Percentiles rank a stretch among this genome's conserved stretches.
phyloP scores from a whole-genome alignment of 208 protist genomes.

The Leishmania lainsoni region DNA sequence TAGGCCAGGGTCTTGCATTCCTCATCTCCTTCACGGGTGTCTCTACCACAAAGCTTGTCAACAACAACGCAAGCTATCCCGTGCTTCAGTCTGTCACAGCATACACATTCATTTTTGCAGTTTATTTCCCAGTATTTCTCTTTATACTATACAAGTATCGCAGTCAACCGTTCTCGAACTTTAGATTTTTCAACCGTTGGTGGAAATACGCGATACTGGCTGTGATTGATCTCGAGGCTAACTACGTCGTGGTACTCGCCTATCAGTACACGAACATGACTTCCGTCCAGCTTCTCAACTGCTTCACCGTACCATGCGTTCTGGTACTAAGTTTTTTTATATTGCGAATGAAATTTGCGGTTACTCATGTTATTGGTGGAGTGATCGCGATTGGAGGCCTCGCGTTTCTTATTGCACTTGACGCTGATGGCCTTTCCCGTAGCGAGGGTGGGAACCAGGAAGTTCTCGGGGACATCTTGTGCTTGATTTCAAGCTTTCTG shows the following conservation, averaged over 20 bases:
- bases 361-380: conserved; percentile 86
- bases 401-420: conserved; percentile 72
- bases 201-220: conserved; percentile 91
- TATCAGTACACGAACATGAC: conserved; percentile 95
- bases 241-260: conserved; percentile 92
- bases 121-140: conserved; percentile 68
- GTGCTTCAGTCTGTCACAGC: conserved; percentile 81
- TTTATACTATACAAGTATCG: conserved; percentile 49
- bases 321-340: conserved; percentile 89
- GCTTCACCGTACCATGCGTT: conserved; percentile 94
- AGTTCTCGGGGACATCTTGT: conserved; percentile 88
- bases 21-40: conserved; percentile 89
- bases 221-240: conserved; percentile 93
- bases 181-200: conserved; percentile 56
- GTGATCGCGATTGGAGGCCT: conserved; percentile 81
- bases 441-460: conserved; percentile 38
- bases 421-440: conserved; percentile 70
- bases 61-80: conserved; percentile 86
- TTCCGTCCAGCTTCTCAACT: conserved; percentile 89
- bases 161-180: conserved; percentile 50
- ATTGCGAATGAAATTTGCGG: conserved; percentile 73
- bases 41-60: conserved; percentile 77
- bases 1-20: conserved; percentile 87
- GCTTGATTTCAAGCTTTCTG: conserved; percentile 63
- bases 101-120: conserved; percentile 70